Evolutionary conservation across 1,284 basidiomycete species (phyloP).

Genomic region (Wallemia hederae): DNA sequence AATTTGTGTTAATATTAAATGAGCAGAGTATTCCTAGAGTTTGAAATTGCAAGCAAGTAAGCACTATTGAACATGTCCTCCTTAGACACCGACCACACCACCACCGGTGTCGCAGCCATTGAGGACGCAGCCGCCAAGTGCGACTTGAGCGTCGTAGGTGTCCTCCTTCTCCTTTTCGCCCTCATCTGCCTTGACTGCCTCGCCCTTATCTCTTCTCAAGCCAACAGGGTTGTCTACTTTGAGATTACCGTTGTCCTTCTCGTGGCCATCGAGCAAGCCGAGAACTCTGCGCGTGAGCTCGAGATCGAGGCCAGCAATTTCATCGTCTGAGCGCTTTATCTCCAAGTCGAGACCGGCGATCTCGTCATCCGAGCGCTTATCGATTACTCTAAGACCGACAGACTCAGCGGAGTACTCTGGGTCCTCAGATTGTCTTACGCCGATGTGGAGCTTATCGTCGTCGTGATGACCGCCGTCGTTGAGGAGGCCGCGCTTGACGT

Average conservation of each 20-base stretch:
- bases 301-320: no score
- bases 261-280: neutral
- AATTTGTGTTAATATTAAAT: no score
- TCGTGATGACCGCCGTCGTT: neutral
- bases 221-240: neutral
- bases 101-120: neutral
- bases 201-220: neutral
- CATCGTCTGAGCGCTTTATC: neutral
- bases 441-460: neutral
- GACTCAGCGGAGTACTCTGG: neutral
- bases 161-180: neutral
- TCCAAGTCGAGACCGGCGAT: neutral
- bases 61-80: neutral
- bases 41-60: no score
- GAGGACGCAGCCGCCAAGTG: neutral
- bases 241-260: neutral
- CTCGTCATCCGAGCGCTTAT: neutral
- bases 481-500: no score
- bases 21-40: no score
- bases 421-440: neutral
- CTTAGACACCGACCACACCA: neutral
- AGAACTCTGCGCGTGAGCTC: neutral
- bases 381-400: neutral
- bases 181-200: no score
- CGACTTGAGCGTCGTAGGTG: neutral